phyloP scores from a whole-genome alignment of 2,329 filamentous ascomycete genomes.

The Colletotrichum abscissum region DNA sequence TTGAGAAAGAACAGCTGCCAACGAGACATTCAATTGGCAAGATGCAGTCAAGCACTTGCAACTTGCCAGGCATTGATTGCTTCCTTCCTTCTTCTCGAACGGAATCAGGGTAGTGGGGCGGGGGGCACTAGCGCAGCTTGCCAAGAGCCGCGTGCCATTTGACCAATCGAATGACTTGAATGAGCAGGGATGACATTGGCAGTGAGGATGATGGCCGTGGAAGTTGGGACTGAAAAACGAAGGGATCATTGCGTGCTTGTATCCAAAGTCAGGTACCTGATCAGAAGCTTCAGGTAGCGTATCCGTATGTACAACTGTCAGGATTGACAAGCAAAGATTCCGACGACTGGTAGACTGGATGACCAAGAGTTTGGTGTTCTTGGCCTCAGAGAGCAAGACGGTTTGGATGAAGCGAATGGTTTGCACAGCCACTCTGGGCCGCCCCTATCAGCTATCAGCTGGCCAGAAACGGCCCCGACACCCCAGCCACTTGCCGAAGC shows the following conservation, averaged over 20 bases:
- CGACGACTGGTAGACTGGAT: neutral
- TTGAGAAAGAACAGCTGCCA: neutral
- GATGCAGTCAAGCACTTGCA: neutral
- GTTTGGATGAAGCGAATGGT: conserved; percentile 20
- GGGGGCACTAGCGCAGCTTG: conserved; percentile 4
- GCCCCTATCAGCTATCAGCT: conserved; percentile 18
- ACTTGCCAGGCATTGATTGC: neutral
- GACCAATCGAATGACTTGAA: conserved; percentile 6
- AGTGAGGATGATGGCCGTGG: neutral
- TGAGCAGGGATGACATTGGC: neutral
- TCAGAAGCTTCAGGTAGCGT: neutral
- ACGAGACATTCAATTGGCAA: neutral
- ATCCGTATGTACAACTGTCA: neutral
- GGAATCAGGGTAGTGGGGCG: conserved; percentile 4
- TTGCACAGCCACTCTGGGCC: conserved; percentile 18
- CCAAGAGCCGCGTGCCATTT: conserved; percentile 26
- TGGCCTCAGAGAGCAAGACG: neutral
- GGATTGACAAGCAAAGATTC: neutral
- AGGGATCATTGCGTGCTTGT: neutral
- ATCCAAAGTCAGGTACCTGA: neutral
- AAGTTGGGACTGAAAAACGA: neutral
- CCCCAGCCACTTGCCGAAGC: neutral
- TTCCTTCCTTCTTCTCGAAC: conserved; percentile 34
- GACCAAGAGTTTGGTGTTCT: neutral
- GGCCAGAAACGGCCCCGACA: conserved; percentile 1